phyloP scores from a whole-genome alignment of 2,329 filamentous ascomycete species.

The Aspergillus alliaceus region DNA sequence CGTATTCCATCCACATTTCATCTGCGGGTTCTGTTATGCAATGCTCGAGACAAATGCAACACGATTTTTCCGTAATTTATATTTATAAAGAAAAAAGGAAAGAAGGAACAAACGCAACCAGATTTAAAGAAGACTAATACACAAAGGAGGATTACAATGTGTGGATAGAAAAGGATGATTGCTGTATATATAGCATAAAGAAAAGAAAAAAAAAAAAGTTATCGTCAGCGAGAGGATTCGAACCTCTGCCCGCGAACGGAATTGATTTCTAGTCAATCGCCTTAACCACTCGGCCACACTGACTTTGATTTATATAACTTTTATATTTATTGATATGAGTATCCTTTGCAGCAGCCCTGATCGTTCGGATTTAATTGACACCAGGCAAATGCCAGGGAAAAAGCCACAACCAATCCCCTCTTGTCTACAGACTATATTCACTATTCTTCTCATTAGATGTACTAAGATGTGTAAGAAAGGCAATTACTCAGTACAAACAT shows the following conservation, averaged over 20 bases:
- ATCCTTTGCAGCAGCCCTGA: no score
- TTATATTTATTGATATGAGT: no score
- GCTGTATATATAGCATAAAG: no score
- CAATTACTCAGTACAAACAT: slow-evolving; percentile 80
- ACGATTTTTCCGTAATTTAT: slow-evolving; percentile 79
- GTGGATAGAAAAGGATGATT: no score
- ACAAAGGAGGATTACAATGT: no score
- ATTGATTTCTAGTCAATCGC: neutral
- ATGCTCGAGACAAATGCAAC: slow-evolving; percentile 81
- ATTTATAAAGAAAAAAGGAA: no score
- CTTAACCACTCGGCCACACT: neutral
- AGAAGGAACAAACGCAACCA: no score
- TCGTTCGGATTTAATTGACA: no score
- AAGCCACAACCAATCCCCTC: slow-evolving; percentile 98
- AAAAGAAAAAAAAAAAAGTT: neutral
- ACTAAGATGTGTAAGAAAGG: slow-evolving; percentile 77
- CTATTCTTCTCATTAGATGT: slow-evolving; percentile 68
- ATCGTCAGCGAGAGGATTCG: neutral
- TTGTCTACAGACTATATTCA: slow-evolving; percentile 88
- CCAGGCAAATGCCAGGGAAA: slow-evolving; percentile 84
- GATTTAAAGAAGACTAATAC: no score
- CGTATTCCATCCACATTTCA: slow-evolving; percentile 68
- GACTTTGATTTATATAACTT: neutral
- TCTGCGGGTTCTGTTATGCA: slow-evolving; percentile 93
- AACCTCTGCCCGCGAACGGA: neutral